These are phyloP conservation scores for Aspergillus spinulosporus DNA, from an alignment of 2,329 filamentous ascomycete species.

Conservation along the genomic window DNA sequence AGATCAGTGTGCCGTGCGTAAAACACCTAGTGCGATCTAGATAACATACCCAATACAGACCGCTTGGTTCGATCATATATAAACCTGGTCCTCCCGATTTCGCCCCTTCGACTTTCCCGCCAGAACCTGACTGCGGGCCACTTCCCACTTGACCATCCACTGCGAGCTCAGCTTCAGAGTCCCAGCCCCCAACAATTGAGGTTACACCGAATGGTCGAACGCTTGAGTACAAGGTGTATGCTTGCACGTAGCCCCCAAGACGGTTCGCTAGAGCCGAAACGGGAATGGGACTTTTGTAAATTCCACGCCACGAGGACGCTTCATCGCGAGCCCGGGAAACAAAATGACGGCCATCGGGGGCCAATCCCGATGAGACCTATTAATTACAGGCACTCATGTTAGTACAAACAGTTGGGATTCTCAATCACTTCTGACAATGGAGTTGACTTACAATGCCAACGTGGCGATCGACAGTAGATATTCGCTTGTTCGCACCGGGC, in stretches of 20 bases:
- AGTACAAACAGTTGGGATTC: not conserved
- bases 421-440: not conserved
- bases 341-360: slow-evolving; percentile 94
- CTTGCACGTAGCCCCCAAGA: slow-evolving; percentile 94
- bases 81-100: slow-evolving; percentile 86
- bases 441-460: slow-evolving; percentile 75
- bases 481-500: slow-evolving; percentile 92
- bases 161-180: slow-evolving; percentile 78
- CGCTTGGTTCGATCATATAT: slow-evolving; percentile 99
- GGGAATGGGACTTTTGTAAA: slow-evolving; percentile 93
- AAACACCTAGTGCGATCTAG: not conserved
- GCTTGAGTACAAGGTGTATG: slow-evolving; percentile 94
- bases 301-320: slow-evolving; percentile 83
- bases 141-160: slow-evolving; percentile 89
- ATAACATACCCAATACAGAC: slow-evolving; percentile 76
- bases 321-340: slow-evolving; percentile 93
- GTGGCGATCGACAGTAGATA: slow-evolving; percentile 91
- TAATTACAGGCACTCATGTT: not conserved
- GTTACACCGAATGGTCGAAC: slow-evolving; percentile 97
- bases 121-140: slow-evolving; percentile 75
- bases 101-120: slow-evolving; percentile 74
- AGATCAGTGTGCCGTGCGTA: slow-evolving; percentile 24
- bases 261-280: slow-evolving; percentile 83
- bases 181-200: slow-evolving; percentile 89
- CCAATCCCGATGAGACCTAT: slow-evolving; percentile 88